A percentile compares a stretch with the other conserved stretches of the same genome.
phyloP scores from a whole-genome alignment of 306 rosid genomes.

The Gastrolobium villosum region DNA sequence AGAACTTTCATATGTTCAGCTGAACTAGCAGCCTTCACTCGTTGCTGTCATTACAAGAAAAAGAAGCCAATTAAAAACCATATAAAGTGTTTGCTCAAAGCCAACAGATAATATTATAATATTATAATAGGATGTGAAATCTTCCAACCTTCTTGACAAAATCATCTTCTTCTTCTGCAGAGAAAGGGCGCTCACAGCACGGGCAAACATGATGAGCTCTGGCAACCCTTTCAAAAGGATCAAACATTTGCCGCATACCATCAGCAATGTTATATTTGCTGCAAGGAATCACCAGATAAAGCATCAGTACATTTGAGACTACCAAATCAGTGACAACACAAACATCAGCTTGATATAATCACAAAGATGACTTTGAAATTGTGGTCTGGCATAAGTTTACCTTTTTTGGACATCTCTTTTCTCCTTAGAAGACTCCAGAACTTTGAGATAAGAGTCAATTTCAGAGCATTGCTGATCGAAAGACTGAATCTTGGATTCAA shows the following conservation, averaged over 20 bases:
- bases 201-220: slow-evolving; percentile 95
- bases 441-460: slow-evolving; percentile 70
- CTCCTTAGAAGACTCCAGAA: slow-evolving; percentile 82
- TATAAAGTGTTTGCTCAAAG: slow-evolving; percentile 25
- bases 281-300: slow-evolving; percentile 56
- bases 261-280: slow-evolving; percentile 89
- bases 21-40: slow-evolving; percentile 83
- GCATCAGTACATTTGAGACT: slow-evolving; percentile 48
- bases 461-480: slow-evolving; percentile 73
- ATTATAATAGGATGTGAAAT: slow-evolving; percentile 44
- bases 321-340: slow-evolving; percentile 9
- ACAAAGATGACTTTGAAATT: slow-evolving; percentile 35
- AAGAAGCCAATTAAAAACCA: slow-evolving; percentile 47
- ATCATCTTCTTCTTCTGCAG: slow-evolving; percentile 90
- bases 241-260: slow-evolving; percentile 97
- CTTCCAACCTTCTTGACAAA: slow-evolving; percentile 88
- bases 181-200: slow-evolving; percentile 94
- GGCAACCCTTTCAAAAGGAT: slow-evolving; percentile 94
- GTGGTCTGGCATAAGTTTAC: slow-evolving; percentile 52
- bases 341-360: slow-evolving; percentile 34
- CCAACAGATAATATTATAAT: slow-evolving; percentile 18
- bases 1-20: slow-evolving; percentile 85
- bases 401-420: slow-evolving; percentile 83
- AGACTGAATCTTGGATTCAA: slow-evolving; percentile 80
- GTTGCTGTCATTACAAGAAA: slow-evolving; percentile 73